These are phyloP conservation scores for Ophiosphaerella herpotricha DNA, from an alignment of 2,329 filamentous ascomycete genomes.

Conservation along the genomic window DNA sequence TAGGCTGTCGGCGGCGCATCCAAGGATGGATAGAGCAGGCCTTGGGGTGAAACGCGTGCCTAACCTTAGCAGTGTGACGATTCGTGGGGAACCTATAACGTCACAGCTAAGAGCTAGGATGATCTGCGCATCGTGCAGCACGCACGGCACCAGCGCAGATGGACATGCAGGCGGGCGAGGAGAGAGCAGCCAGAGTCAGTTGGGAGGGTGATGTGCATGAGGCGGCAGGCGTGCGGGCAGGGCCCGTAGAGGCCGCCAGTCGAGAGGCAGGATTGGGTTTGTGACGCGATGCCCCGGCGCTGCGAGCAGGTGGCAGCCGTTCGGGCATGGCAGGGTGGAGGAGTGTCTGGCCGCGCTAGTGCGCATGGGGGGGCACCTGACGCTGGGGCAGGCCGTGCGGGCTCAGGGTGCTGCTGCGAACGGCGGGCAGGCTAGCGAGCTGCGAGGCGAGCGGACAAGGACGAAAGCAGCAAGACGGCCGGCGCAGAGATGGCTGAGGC, in stretches of 20 bases:
- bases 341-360: background rate
- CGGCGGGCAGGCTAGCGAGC: slow-evolving; percentile 11
- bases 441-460: slow-evolving; percentile 4
- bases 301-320: slow-evolving; percentile 16
- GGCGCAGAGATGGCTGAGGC: slow-evolving; percentile 4
- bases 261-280: background rate
- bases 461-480: slow-evolving; percentile 10
- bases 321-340: slow-evolving; percentile 10
- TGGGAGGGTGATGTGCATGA: too few species aligned
- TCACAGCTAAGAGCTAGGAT: slow-evolving; percentile 25
- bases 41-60: slow-evolving; percentile 45
- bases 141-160: slow-evolving; percentile 21
- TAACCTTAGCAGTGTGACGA: slow-evolving; percentile 45
- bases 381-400: slow-evolving; percentile 1
- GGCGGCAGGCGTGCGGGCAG: too few species aligned
- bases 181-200: too few species aligned
- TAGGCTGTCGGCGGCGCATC: slow-evolving; percentile 43
- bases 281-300: slow-evolving; percentile 11
- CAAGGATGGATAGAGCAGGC: slow-evolving; percentile 37
- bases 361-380: slow-evolving; percentile 17
- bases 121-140: slow-evolving; percentile 34
- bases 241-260: too few species aligned
- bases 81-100: slow-evolving; percentile 45
- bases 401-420: slow-evolving; percentile 1
- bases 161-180: slow-evolving; percentile 1